These are phyloP conservation scores for Melanomma pulvis-pyrius DNA, from an alignment of 495 filamentous ascomycete species.

Conservation along the genomic window DNA sequence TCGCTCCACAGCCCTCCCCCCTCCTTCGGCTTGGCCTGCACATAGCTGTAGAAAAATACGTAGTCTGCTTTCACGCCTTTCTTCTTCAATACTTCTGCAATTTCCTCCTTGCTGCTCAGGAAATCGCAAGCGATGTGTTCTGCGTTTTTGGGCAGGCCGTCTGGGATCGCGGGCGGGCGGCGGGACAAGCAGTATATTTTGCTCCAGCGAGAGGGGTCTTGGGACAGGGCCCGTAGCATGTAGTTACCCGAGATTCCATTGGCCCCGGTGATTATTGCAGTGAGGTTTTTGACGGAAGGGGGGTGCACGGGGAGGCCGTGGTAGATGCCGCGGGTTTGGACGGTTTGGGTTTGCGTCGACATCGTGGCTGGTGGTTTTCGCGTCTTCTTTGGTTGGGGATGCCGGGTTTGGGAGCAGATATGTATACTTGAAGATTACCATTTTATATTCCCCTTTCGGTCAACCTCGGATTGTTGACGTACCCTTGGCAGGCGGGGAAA, in stretches of 20 bases:
- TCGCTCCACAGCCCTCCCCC: conserved; percentile 51
- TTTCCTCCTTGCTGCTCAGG: conserved; percentile 47
- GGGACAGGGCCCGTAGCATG: conserved; percentile 52
- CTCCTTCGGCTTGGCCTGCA: conserved; percentile 50
- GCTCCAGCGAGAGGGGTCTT: conserved; percentile 53
- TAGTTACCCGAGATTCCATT: conserved; percentile 56
- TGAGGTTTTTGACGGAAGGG: conserved; percentile 45
- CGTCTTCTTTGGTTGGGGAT: too few species aligned
- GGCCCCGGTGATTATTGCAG: conserved; percentile 57
- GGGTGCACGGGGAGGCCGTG: conserved; percentile 54
- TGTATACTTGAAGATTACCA: too few species aligned
- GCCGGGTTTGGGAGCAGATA: too few species aligned
- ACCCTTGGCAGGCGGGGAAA: not conserved
- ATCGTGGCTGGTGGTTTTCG: not conserved
- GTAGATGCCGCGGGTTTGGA: conserved; percentile 49
- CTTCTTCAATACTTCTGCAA: conserved; percentile 46
- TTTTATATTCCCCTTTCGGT: not conserved
- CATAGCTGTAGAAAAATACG: conserved; percentile 60
- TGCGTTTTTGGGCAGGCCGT: conserved; percentile 44
- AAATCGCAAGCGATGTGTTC: conserved; percentile 56
- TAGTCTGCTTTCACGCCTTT: conserved; percentile 49
- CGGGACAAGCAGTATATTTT: conserved; percentile 57
- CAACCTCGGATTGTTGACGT: conserved; percentile 7
- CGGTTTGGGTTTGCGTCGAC: conserved; percentile 22
- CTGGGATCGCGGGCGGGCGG: conserved; percentile 46